Evolutionary conservation across 257 asterid genomes (phyloP), one percentile per base, ranked within the genome.

Genomic region (Solanum bulbocastanum): DNA sequence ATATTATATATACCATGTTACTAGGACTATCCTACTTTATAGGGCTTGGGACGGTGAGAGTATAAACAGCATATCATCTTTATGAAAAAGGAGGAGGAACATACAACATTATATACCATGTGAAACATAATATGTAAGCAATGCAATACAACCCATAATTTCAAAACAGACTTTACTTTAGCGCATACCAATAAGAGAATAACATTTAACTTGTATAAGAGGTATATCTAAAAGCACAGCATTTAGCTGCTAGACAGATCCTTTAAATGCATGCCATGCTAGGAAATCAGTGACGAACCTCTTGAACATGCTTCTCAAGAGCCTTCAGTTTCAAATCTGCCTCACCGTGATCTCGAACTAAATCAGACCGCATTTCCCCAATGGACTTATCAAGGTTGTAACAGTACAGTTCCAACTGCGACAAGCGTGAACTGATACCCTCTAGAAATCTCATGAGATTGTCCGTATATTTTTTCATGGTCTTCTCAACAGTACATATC

Each of bases 351-450:
- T 94, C 98, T 78, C 94, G 94, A 75, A 90, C 93, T 72, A 94
- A 89, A 83, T 94, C 98, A 79, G 98, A 90, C 27, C 95, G 99
- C 99, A 97, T 93, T 87, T 97, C 98, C 74, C 96, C 99, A 76
- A 97, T 91, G 46, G 98, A 94, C 88, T 97, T 97, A 90, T 97
- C 99, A 73, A 97, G 94, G 87, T 97, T 97, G 91, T 95, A 97
- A 89, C 98, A 96, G 88, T 96, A 94, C 15, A 95, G 86, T 88
- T 96, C 99, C 94, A 97, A 89, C 87, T 97, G 99, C 2, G 99
- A 97, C 92, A 97, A 36, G 8, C 99, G 94, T 37, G 99, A 97
- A 88, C 99, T 97, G 68, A 97, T 92, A 86, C 99, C 99, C 92
- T 96, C 99, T 37, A 97, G 98, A 87, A 97, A 97, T 60, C 98